Evolutionary conservation across 345 rosid genomes (phyloP), one percentile per base, ranked within the genome.

Genomic region (Gossypium mustelinum): DNA sequence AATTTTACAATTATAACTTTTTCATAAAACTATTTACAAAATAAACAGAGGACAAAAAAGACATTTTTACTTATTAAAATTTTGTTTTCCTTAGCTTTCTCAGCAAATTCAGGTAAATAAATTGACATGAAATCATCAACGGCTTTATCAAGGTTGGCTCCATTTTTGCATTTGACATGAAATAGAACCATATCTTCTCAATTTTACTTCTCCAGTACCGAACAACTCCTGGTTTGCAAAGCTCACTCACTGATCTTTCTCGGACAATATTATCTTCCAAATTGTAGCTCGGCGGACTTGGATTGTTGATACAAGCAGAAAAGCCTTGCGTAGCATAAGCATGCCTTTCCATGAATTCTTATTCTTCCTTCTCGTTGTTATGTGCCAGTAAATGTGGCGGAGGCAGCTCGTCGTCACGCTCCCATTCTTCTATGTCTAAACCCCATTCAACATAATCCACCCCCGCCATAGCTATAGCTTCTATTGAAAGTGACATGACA

Each of bases 401-500:
- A 20, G 76, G 45, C 2, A 48, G 39, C 9, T 59, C 67, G 1
- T 44, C 13, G 17, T 59, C 55, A 3, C 50, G 2, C 20, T 73
- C 68, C 58, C 54, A 56, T 16, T 72, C 48, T 59, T 58, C 59
- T 9, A 54, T 52, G 34, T 34, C n/a, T 20, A 54, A 29, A 18
- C 65, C 65, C 57, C 45, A 69, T 25, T 50, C 45, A 24, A 69
- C 2, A 27, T 69, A 50, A 51, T 69, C 45, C 7, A 22, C 3
- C 25, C 74, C 74, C 9, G 74, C 74, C 74, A 70, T 70, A 17
- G 74, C 74, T 29, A 70, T 29, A 54, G 63, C 74, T 70, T 70
- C 63, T 1, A 70, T 27, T 3, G 74, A 70, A 70, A 70, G 25
- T 11, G 62, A 54, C 74, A 54, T 70, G 73, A 24, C 11, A 29